These are phyloP conservation scores for Centaurea solstitialis DNA, from an alignment of 129 eudicot species.

Conservation along the genomic window DNA sequence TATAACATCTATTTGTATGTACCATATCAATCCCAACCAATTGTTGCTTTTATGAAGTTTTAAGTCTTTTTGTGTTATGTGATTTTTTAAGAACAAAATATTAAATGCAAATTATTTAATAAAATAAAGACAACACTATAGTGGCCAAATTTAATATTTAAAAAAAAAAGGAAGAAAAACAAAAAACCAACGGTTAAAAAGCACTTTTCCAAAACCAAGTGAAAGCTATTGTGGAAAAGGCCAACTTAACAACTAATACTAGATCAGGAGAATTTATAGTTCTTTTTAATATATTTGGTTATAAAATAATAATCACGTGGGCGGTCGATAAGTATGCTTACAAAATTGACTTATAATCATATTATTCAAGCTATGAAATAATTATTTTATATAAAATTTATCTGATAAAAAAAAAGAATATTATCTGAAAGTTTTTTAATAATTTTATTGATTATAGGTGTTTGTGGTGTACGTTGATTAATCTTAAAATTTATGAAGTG, in stretches of 20 bases:
- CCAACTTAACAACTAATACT: neutral
- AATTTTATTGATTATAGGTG: too few species aligned
- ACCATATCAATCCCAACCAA: neutral
- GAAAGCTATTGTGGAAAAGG: neutral
- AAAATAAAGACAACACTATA: neutral
- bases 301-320: neutral
- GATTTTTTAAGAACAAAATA: too few species aligned
- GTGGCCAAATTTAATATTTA: neutral
- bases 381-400: too few species aligned
- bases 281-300: neutral
- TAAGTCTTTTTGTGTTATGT: neutral
- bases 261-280: neutral
- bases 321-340: neutral
- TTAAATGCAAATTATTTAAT: neutral
- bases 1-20: too few species aligned
- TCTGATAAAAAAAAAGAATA: too few species aligned
- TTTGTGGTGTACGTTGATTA: too few species aligned
- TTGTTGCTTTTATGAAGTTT: neutral
- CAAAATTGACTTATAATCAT: neutral
- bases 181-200: neutral
- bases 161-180: neutral
- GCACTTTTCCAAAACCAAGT: neutral
- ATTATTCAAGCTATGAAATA: neutral
- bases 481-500: too few species aligned
- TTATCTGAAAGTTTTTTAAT: too few species aligned